phyloP scores from a whole-genome alignment of 148 eudicot genomes.

The Chenopodium berlandieri region DNA sequence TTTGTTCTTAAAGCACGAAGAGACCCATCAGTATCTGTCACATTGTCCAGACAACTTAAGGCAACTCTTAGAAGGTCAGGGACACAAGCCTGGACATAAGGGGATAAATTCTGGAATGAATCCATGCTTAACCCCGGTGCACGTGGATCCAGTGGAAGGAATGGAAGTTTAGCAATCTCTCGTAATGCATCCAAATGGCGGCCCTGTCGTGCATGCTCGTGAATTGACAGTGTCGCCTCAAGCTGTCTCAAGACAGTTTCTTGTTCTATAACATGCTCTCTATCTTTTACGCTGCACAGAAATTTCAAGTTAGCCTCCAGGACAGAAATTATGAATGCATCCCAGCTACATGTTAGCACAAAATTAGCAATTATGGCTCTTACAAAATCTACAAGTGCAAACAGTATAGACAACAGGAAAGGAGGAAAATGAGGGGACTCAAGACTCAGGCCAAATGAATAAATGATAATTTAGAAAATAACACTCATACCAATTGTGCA shows the following conservation, averaged over 20 bases:
- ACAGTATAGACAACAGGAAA: neutral
- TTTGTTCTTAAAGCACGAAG: constrained; percentile 89
- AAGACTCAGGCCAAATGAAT: neutral
- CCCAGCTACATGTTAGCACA: neutral
- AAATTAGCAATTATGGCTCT: neutral
- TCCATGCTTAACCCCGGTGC: constrained; percentile 53
- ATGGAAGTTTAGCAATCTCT: constrained; percentile 77
- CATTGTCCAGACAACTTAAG: constrained; percentile 75
- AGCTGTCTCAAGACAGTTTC: constrained; percentile 85
- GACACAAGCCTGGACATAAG: constrained; percentile 84
- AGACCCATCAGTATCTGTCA: constrained; percentile 84
- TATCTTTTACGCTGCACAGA: constrained; percentile 65
- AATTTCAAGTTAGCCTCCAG: constrained; percentile 13
- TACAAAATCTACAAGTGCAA: neutral
- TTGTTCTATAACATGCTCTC: constrained; percentile 74
- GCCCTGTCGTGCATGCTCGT: constrained; percentile 57
- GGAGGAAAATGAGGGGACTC: neutral
- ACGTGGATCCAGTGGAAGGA: constrained; percentile 89
- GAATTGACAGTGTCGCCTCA: constrained; percentile 79
- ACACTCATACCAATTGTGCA: neutral
- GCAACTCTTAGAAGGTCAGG: constrained; percentile 90
- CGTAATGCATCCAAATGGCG: constrained; percentile 69
- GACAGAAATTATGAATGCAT: neutral
- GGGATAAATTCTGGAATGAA: constrained; percentile 59
- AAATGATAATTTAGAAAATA: neutral